phyloP scores from a whole-genome alignment of 805 yeast species.

The Saturnispora ahearnii region DNA sequence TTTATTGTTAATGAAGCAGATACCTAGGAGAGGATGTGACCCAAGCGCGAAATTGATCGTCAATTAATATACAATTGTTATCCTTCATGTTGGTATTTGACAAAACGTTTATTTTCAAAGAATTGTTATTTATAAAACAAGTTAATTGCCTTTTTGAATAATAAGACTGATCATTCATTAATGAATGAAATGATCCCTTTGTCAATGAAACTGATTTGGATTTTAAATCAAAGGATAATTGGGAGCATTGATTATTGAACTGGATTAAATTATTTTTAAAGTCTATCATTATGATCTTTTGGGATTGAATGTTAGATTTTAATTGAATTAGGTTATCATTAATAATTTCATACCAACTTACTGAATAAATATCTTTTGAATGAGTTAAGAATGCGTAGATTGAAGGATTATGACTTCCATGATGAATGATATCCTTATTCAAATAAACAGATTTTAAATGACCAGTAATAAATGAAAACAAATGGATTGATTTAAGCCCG shows the following conservation, averaged over 20 bases:
- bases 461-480: background rate
- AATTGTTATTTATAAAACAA: background rate
- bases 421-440: background rate
- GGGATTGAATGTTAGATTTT: background rate
- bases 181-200: background rate
- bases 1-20: background rate
- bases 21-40: no score
- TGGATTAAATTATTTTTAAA: background rate
- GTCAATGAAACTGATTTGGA: background rate
- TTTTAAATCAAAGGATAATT: background rate
- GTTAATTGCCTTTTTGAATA: background rate
- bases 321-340: background rate
- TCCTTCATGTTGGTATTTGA: background rate
- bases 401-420: background rate
- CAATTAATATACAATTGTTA: background rate
- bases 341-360: background rate
- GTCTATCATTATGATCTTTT: background rate
- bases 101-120: background rate
- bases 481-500: background rate
- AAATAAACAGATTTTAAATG: background rate
- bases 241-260: background rate
- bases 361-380: background rate
- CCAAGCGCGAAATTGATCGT: background rate
- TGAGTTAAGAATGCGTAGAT: background rate
- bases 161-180: background rate